Base-by-base conservation (phyloP, 495 filamentous ascomycete species). In the Rhizodiscina lignyota region DNA sequence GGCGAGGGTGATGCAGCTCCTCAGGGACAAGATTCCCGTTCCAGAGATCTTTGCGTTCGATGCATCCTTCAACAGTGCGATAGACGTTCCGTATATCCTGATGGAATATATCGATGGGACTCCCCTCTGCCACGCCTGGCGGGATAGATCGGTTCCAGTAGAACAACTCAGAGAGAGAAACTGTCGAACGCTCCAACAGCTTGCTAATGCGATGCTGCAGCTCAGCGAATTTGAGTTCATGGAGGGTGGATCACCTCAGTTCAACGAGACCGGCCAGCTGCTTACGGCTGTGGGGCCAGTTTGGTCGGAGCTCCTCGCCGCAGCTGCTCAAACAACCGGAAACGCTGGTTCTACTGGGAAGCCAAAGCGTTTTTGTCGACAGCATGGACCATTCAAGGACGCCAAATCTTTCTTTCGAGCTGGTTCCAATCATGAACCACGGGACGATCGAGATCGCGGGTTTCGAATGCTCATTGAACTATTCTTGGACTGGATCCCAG, bases 201-300 rank as follows among this genome's bases (percentile, higher is more conserved):
- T 60, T 18, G 55, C 58, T 1, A 17, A 22, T 8, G 51, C 50
- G 15, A 57, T 62, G 51, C 38, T 39, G 1, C 49, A 57, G 39
- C 46, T 62, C 0, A 28, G 32, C n/a, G 38, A 39, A 8, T 51
- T 57, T 20, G 26, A 45, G 2, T 58, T 56, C 37, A 26, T 37
- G 11, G 16, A 4, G 4, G 38, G 43, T 22, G 44, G 43, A 6
- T 35, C 39, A 6, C 35, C 24, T 27, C 24, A 8, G 8, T 58
- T 56, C 37, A 28, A 39, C 12, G 16, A 5, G 4, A 37, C 43
- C 22, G 44, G 43, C 6, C 35, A 42, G 6, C 35, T 24, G 20
- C 22, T 35, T 28, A 34, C 33, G 21, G n/a, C n/a, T n/a, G 38
- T 48, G 30, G 43, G 37, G 5, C 36, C 40, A 26, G 19, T 35